Base-by-base conservation (phyloP, 352 stramenopile genomes). In the Phytophthora megakarya region DNA sequence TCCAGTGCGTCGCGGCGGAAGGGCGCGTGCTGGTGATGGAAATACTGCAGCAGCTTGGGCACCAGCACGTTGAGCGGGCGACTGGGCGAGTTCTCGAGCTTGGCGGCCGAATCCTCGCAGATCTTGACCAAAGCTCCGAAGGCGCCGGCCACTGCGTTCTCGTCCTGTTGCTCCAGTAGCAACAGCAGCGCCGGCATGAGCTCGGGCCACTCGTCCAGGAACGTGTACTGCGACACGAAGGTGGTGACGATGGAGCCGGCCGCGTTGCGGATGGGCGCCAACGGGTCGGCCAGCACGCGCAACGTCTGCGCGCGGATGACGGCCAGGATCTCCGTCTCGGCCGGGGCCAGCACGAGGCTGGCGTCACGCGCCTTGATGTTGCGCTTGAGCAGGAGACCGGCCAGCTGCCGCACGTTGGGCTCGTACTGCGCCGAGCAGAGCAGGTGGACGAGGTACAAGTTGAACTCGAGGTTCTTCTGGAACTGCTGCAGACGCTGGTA, bases 111-210 rank as follows among this genome's bases (percentile, higher is more conserved):
- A 73, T 97, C 90, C 54, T 97, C 90, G 54, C 84, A 95, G 65
- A 97, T 90, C 78, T 97, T 97, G 65, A 82, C 72, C 16, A 97
- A 80, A 30, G 87, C 86, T 56, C 81, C 76, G 59, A 97, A 96
- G 9, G 89, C 89, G 6, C 90, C 90, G 21, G 92, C 85, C 23
- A 95, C 75, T 13, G 86, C 86, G 44, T 73, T 77, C 35, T 96
- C 85, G 43, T 80, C 62, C 42, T 78, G 67, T 26, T 88, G 73
- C 13, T 90, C 76, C 15, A 95, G 67, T 37, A 85, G 81, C 33
- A 64, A 22, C 3, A 86, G 61, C 16, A 96, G 71, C 56, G 77
- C 79, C 28, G 81, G 84, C 73, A 96, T 92, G 72, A 96, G 85
- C 72, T 96, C 88, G 1, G 88, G 88, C 84, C 88, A 96, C 62